These are phyloP conservation scores for Talaromyces borbonicus DNA, from an alignment of 495 filamentous ascomycete species.

Conservation along the genomic window DNA sequence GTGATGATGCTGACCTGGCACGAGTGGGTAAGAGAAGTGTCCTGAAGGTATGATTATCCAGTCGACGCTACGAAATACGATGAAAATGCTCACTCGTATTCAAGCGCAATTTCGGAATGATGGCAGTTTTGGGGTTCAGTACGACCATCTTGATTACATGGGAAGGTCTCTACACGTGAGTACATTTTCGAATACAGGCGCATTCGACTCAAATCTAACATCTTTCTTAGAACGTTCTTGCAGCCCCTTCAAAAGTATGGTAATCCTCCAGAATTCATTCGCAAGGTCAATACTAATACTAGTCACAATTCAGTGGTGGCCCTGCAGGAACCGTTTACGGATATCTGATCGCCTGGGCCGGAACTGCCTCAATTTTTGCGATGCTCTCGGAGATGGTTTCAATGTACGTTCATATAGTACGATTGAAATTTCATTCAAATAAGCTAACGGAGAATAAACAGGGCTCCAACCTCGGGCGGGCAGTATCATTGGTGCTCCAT, in stretches of 20 bases:
- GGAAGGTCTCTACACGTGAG: slow-evolving; percentile 34
- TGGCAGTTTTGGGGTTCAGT: slow-evolving; percentile 42
- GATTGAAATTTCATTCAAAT: too few species aligned
- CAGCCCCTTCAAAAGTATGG: slow-evolving; percentile 1
- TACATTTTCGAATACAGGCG: slow-evolving; percentile 6
- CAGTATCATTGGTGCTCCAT: slow-evolving; percentile 47
- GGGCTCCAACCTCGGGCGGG: slow-evolving; percentile 41
- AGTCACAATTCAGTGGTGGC: slow-evolving; percentile 27
- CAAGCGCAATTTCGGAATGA: slow-evolving; percentile 37
- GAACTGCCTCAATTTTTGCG: slow-evolving; percentile 19
- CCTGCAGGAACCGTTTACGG: slow-evolving; percentile 42
- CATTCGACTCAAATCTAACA: background rate
- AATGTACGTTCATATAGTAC: slow-evolving; percentile 30
- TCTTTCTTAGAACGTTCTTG: background rate
- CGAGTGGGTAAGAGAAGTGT: slow-evolving; percentile 43
- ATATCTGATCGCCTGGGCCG: slow-evolving; percentile 39
- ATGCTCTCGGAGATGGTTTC: slow-evolving; percentile 34
- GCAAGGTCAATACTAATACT: background rate
- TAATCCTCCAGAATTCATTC: background rate
- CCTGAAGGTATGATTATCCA: slow-evolving; percentile 24
- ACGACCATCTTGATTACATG: slow-evolving; percentile 42
- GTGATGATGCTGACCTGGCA: slow-evolving; percentile 32
- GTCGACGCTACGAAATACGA: background rate
- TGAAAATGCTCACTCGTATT: background rate
- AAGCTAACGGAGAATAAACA: slow-evolving; percentile 10